Evolutionary conservation across 2,329 filamentous ascomycete genomes (phyloP).

Genomic region (Triangularia setosa): DNA sequence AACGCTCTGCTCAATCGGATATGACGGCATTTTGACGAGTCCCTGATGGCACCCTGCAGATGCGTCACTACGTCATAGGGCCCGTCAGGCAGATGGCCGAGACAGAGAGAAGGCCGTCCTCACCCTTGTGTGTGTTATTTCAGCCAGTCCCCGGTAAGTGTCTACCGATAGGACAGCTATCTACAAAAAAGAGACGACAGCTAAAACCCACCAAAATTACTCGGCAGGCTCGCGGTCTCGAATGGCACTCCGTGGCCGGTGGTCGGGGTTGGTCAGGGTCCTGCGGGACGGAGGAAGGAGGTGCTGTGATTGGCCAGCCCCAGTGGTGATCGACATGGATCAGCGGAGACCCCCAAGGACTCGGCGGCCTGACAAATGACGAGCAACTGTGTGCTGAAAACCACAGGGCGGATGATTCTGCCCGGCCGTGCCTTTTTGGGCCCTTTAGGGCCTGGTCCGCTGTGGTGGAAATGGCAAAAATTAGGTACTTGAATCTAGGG

Average conservation of each 20-base stretch:
- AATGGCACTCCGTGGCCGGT: neutral
- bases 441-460: neutral
- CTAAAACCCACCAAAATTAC: neutral
- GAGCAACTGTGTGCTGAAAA: neutral
- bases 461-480: neutral
- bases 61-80: constrained; percentile 20
- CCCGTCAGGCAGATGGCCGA: neutral
- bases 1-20: constrained; percentile 17
- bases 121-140: neutral
- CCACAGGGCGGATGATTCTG: neutral
- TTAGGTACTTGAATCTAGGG: neutral
- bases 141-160: too few relatives aligned
- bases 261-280: constrained; percentile 13
- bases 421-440: neutral
- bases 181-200: neutral
- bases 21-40: constrained; percentile 18
- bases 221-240: neutral
- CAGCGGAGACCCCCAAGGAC: constrained; percentile 11
- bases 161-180: too few relatives aligned
- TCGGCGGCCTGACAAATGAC: constrained; percentile 11
- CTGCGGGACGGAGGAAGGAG: constrained; percentile 10
- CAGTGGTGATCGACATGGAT: constrained; percentile 14
- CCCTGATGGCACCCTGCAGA: constrained; percentile 8
- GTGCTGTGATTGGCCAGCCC: neutral
- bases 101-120: neutral